Conservation (phyloP, 352 stramenopile genomes). For the Peronospora farinosa region DNA sequence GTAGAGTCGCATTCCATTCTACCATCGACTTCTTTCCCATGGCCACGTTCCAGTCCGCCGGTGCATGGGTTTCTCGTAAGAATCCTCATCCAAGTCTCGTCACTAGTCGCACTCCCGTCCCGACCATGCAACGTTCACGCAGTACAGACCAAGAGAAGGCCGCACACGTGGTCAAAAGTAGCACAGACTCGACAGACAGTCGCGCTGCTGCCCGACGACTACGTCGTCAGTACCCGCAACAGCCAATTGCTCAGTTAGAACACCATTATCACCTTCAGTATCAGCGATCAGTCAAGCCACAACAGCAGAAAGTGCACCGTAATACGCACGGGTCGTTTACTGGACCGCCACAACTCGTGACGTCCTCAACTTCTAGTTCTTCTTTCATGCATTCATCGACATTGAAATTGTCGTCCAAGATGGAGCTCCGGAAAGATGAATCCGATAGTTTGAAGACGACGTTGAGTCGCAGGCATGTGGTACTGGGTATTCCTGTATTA, state of each 20-base stretch:
- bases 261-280: conserved; percentile 31
- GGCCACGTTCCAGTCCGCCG: conserved; percentile 13
- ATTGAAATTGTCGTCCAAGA: conserved; percentile 15
- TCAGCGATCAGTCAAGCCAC: conserved; percentile 5
- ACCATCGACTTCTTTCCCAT: conserved; percentile 11
- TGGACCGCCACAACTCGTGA: conserved; percentile 16
- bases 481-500: conserved; percentile 38
- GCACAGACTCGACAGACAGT: conserved; percentile 9
- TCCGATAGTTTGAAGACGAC: conserved; percentile 2
- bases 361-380: conserved; percentile 7
- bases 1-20: conserved; percentile 6
- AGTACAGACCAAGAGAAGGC: conserved; percentile 20
- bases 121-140: conserved; percentile 17
- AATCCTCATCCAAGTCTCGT: conserved; percentile 4
- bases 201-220: conserved; percentile 19
- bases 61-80: conserved; percentile 10
- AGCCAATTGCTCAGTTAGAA: conserved; percentile 31
- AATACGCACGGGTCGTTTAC: conserved; percentile 12
- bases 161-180: conserved; percentile 5
- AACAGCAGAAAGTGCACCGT: conserved; percentile 1
- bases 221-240: conserved; percentile 25
- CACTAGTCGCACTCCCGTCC: conserved; percentile 12
- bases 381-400: conserved; percentile 18
- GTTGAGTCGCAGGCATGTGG: conserved; percentile 15
- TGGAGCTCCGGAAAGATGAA: conserved; percentile 21